phyloP scores from a whole-genome alignment of 2,329 filamentous ascomycete species.

The Fusarium verticillioides region DNA sequence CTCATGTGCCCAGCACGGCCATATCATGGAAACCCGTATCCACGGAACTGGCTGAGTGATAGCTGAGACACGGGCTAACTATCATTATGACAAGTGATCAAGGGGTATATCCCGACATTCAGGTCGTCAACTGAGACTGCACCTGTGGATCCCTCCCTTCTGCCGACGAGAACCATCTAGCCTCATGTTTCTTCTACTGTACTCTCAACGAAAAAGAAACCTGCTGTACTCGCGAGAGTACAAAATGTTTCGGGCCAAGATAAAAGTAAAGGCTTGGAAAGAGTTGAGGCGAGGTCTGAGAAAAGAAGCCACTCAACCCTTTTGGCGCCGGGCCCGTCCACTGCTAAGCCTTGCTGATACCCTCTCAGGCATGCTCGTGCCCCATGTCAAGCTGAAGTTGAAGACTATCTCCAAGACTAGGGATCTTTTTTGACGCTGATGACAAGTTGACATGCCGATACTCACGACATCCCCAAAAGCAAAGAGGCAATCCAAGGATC shows the following conservation, averaged over 20 bases:
- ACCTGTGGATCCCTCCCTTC: conserved; percentile 29
- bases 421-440: conserved; percentile 10
- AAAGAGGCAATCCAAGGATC: background rate
- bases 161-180: conserved; percentile 11
- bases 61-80: conserved; percentile 21
- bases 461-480: background rate
- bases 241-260: conserved; percentile 12
- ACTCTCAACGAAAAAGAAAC: background rate
- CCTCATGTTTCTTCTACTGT: conserved; percentile 6
- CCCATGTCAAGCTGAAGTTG: conserved; percentile 26
- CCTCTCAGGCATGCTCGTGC: conserved; percentile 7
- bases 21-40: conserved; percentile 22
- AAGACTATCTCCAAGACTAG: background rate
- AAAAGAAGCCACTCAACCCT: conserved; percentile 25
- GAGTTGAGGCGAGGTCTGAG: conserved; percentile 9
- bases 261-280: background rate
- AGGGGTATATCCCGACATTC: conserved; percentile 31
- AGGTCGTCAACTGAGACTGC: conserved; percentile 36
- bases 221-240: background rate
- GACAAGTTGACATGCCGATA: background rate
- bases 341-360: background rate
- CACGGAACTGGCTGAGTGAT: conserved; percentile 36
- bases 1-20: background rate
- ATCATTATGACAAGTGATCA: conserved; percentile 28
- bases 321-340: background rate